Evolutionary conservation across 306 rosid genomes (phyloP), one percentile per base, ranked within the genome.

Genomic region (Morella rubra): DNA sequence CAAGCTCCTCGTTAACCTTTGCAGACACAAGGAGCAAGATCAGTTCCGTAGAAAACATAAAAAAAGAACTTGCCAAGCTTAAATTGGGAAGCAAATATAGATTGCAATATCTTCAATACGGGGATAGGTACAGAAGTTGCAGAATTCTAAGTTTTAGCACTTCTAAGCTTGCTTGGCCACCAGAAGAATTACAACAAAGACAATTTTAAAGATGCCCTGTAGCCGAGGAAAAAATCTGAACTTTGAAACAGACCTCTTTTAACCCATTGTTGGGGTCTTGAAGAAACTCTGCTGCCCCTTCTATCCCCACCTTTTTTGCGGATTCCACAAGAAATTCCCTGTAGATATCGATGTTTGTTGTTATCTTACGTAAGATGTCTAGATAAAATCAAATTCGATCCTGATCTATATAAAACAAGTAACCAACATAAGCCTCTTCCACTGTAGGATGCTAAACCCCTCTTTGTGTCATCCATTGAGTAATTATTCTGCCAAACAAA

Each of bases 281-380:
- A 59, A 94, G 95, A 90, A 87, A 94, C 89, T 92, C 97, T 52
- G 85, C 91, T 32, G 97, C 93, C 22, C 96, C 97, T 81, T 81
- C 90, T 60, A 92, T 83, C 71, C 94, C 94, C 51, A 86, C 90
- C 85, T 92, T 90, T 5, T 73, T 78, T 76, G 97, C 96, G 86
- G 87, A 82, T 79, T 90, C 95, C 78, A 90, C 66, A 77, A 94
- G 98, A 89, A 87, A 94, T 44, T 89, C 76, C 84, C 98, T 93
- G 90, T 76, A 76, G 59, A 76, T 53, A 68, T 37, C 71, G 56
- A 73, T 69, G 77, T 55, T 19, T 73, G 61, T 70, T 58, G 66
- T 15, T 81, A 69, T 74, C 66, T 54, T 64, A 80, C 41, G n/a
- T 46, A 67, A 20, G 32, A 69, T 42, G 61, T 58, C 44, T 1